A percentile compares a stretch with the other conserved stretches of the same genome.
Evolutionary conservation across 495 filamentous ascomycete genomes (phyloP).

Genomic region (Aspergillus mulundensis): DNA sequence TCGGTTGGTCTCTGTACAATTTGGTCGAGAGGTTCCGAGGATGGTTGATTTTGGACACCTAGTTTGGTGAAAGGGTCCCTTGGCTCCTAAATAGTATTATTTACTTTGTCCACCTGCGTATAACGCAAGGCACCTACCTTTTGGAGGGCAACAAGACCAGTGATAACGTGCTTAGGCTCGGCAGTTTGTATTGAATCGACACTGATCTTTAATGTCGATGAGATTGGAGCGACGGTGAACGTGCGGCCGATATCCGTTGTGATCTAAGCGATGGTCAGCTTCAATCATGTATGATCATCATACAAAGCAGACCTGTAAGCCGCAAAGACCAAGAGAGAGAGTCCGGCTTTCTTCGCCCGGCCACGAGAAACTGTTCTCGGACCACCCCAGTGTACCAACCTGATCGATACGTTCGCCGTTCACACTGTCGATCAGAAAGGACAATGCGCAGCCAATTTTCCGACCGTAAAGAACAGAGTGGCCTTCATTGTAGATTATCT

Average conservation of each 20-base stretch:
- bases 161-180: conserved; percentile 1
- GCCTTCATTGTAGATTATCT: conserved; percentile 8
- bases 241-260: conserved; percentile 15
- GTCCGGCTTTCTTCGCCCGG: neutral
- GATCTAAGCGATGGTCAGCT: conserved; percentile 12
- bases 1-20: neutral
- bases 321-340: neutral
- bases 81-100: neutral
- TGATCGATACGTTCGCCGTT: conserved; percentile 15
- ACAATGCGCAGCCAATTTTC: conserved; percentile 5
- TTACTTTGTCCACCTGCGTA: neutral
- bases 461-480: conserved; percentile 11
- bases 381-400: conserved; percentile 7
- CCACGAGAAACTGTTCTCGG: neutral
- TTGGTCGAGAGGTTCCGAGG: neutral
- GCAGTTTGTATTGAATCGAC: conserved; percentile 6
- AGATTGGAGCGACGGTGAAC: conserved; percentile 9
- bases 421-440: conserved; percentile 10
- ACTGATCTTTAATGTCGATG: neutral
- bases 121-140: neutral
- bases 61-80: conserved; percentile 1
- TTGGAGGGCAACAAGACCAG: conserved; percentile 7
- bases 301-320: neutral
- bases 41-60: conserved; percentile 6
- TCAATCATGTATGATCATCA: neutral